A percentile compares a stretch with the other conserved stretches of the same genome.
These are phyloP conservation scores for Sphagnum fallax DNA, from an alignment of 228 moss, liverwort and hornwort species.

Conservation along the genomic window DNA sequence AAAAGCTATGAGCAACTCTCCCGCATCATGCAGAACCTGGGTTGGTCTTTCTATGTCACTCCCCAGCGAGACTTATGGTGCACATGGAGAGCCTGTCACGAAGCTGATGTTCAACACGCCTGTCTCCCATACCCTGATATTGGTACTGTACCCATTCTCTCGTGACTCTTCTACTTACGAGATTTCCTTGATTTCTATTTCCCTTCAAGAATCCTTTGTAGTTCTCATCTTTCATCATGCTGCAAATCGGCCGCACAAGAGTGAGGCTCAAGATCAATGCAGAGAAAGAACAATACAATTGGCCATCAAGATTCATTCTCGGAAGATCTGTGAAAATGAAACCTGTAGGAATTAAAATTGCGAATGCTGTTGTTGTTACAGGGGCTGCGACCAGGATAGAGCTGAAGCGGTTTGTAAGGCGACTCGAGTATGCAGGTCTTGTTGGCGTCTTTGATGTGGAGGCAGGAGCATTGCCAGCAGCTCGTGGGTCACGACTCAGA, in stretches of 20 bases:
- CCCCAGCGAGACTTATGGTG: neutral
- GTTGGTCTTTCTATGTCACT: conserved; percentile 1
- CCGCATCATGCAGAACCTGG: neutral
- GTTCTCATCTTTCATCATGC: no score
- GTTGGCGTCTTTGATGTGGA: neutral
- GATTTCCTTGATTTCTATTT: no score
- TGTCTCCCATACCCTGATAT: conserved; percentile 2
- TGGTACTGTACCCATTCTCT: neutral
- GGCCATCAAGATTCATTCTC: no score
- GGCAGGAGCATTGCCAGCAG: neutral
- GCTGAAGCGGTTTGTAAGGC: neutral
- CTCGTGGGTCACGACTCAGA: neutral
- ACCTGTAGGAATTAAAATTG: no score
- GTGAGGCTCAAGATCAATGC: no score
- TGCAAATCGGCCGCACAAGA: no score
- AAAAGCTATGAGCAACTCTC: neutral
- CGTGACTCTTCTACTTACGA: neutral
- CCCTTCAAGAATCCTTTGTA: no score
- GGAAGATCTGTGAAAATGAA: no score
- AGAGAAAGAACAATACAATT: no score
- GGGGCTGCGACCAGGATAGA: neutral
- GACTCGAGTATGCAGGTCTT: neutral
- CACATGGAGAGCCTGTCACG: neutral
- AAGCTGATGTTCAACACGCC: neutral
- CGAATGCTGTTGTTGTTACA: neutral